Conservation (phyloP, 1,284 basidiomycete species). For the Puccinia hordei region DNA sequence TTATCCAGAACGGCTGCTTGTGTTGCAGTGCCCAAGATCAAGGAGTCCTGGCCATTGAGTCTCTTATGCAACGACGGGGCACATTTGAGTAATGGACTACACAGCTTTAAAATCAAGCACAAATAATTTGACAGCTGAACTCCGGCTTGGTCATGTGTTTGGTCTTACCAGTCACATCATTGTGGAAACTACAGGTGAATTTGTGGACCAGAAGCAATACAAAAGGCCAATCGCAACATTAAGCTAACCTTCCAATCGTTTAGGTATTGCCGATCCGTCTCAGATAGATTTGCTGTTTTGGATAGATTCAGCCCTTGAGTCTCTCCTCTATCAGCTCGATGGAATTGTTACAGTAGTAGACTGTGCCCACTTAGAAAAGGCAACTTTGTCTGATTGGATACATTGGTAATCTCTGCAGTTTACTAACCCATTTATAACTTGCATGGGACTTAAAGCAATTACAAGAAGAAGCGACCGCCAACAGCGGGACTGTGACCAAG, state of each 20-base stretch:
- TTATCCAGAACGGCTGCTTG: conserved; percentile 49
- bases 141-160: not conserved
- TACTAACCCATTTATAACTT: not conserved
- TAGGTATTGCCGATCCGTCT: conserved; percentile 50
- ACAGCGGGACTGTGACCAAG: conserved; percentile 42
- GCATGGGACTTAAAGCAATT: conserved; percentile 31
- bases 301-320: conserved; percentile 49
- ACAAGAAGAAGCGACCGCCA: conserved; percentile 33
- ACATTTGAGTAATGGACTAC: conserved; percentile 41
- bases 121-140: not conserved
- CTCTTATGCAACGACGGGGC: conserved; percentile 45
- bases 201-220: not conserved
- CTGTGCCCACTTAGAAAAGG: conserved; percentile 44
- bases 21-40: conserved; percentile 51
- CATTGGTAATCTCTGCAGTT: not conserved
- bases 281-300: conserved; percentile 50
- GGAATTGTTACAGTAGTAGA: conserved; percentile 48
- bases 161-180: conserved; percentile 31
- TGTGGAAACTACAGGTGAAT: conserved; percentile 49
- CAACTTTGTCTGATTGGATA: not conserved
- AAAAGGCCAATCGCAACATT: not conserved
- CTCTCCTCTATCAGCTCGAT: conserved; percentile 45
- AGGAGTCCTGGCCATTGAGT: conserved; percentile 46
- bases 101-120: not conserved
- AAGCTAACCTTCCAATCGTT: not conserved